A percentile compares a stretch with the other conserved stretches of the same genome.
Evolutionary conservation across 208 protist genomes (phyloP).

Genomic region (Angomonas desouzai): DNA sequence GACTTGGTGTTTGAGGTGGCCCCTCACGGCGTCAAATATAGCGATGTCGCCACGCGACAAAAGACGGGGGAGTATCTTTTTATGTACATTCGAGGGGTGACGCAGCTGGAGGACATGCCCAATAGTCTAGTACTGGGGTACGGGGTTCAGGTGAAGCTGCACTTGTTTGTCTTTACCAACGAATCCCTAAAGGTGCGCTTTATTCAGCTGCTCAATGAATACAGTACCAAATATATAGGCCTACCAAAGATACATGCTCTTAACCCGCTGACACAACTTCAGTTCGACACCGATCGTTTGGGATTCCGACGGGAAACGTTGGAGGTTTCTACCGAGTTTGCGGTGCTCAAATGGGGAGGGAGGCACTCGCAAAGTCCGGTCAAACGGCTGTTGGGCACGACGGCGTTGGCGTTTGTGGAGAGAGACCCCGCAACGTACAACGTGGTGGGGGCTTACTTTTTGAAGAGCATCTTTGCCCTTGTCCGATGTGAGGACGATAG

Average conservation of each 20-base stretch:
- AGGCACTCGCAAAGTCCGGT: slow-evolving; percentile 50
- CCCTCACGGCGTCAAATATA: slow-evolving; percentile 47
- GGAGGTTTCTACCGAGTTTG: slow-evolving; percentile 74
- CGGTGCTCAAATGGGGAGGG: slow-evolving; percentile 50
- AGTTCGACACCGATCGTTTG: slow-evolving; percentile 70
- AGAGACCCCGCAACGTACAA: slow-evolving; percentile 86
- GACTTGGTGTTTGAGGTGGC: slow-evolving; percentile 53
- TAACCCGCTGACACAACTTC: slow-evolving; percentile 33
- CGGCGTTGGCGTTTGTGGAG: slow-evolving; percentile 71
- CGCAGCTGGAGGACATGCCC: slow-evolving; percentile 37
- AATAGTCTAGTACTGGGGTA: slow-evolving; percentile 69
- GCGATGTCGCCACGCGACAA: slow-evolving; percentile 1
- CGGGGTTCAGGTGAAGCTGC: slow-evolving; percentile 63
- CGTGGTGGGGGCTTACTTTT: slow-evolving; percentile 55
- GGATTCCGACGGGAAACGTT: slow-evolving; percentile 58
- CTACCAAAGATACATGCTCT: slow-evolving; percentile 39
- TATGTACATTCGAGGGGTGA: slow-evolving; percentile 65
- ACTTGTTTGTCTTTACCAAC: slow-evolving; percentile 50
- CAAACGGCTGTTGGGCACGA: slow-evolving; percentile 69
- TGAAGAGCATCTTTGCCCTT: slow-evolving; percentile 64
- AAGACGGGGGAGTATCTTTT: slow-evolving; percentile 69
- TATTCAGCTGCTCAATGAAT: slow-evolving; percentile 29
- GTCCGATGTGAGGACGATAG: slow-evolving; percentile 80
- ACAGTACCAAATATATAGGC: slow-evolving; percentile 55
- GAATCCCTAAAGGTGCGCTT: slow-evolving; percentile 22